Conservation (phyloP, 805 yeast species). For the Starmerella apis region DNA sequence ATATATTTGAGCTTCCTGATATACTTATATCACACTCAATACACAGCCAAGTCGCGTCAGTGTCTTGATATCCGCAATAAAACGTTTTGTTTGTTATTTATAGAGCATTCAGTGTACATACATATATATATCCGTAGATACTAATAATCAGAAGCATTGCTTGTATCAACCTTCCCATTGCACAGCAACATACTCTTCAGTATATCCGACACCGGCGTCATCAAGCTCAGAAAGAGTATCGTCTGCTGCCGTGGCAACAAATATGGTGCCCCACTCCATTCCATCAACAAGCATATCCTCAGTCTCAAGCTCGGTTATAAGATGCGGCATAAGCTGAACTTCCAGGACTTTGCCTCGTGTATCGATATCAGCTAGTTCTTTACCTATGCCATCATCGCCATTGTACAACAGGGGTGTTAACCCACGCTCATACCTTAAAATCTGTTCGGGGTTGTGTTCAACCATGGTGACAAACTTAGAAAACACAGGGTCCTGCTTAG, state of each 20-base stretch:
- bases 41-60: too few relatives aligned
- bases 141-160: neutral
- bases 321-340: slow-evolving; percentile 88
- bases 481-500: slow-evolving; percentile 50
- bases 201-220: slow-evolving; percentile 61
- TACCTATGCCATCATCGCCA: slow-evolving; percentile 48
- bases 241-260: slow-evolving; percentile 64
- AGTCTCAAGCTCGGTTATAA: slow-evolving; percentile 68
- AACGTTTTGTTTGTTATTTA: slow-evolving; percentile 5
- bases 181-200: slow-evolving; percentile 70
- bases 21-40: neutral
- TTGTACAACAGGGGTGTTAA: slow-evolving; percentile 65
- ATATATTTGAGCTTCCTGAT: slow-evolving; percentile 27
- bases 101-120: slow-evolving; percentile 4
- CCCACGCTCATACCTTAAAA: slow-evolving; percentile 70
- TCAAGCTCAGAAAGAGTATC: slow-evolving; percentile 51
- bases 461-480: slow-evolving; percentile 66
- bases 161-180: slow-evolving; percentile 57
- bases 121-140: neutral
- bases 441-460: slow-evolving; percentile 76
- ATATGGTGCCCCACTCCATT: slow-evolving; percentile 96
- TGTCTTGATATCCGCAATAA: too few relatives aligned
- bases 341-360: slow-evolving; percentile 58
- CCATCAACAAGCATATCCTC: slow-evolving; percentile 48
- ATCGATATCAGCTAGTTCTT: slow-evolving; percentile 35